Base-by-base conservation (phyloP, 345 rosid genomes). In the Physaria fendleri region DNA sequence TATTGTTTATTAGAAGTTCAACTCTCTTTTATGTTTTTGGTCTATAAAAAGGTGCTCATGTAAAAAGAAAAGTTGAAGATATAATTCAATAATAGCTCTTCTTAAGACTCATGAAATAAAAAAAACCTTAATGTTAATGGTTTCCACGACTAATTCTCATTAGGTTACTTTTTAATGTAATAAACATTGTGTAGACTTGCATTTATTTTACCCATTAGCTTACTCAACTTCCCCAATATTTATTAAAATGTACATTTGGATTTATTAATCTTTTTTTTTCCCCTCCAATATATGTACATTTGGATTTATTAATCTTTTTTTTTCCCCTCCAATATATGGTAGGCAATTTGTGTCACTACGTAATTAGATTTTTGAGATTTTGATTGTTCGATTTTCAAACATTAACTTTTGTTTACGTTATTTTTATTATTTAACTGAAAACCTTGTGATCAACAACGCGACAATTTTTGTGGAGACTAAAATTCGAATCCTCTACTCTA, bases 1-100 rank as follows among this genome's bases (percentile, higher is more conserved):
- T n/a, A 45, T 35, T 55, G 54, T 55, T 55, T 34, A 35, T 54
- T 65, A 41, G 28, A 45, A 24, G 51, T 29, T 30, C 33, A 40
- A 40, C 18, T 10, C 29, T 21, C 5, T 43, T 34, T 52, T 15
- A 15, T 38, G 49, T 56, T 39, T 39, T 39, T 18, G n/a, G 28
- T 0, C 20, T 23, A 13, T 40, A 25, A 63, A 62, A 39, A 29
- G 18, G 33, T 33, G 45, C 24, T 20, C 2, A 63, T 14, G 8
- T 2, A 37, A 5, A 25, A 46, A 38, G 14, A 38, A 14, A 46
- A 29, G 22, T 25, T 45, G 30, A 44, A 55, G 45, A 54, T 44
- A 64, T 33, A 32, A 34, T 43, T 43, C 34, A 34, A 34, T 34
- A 56, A 7, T 16, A 56, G 17, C n/a, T 15, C 10, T 56, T 21